Conservation (phyloP, 1,284 basidiomycete species). For the Rhodotorula sp. region DNA sequence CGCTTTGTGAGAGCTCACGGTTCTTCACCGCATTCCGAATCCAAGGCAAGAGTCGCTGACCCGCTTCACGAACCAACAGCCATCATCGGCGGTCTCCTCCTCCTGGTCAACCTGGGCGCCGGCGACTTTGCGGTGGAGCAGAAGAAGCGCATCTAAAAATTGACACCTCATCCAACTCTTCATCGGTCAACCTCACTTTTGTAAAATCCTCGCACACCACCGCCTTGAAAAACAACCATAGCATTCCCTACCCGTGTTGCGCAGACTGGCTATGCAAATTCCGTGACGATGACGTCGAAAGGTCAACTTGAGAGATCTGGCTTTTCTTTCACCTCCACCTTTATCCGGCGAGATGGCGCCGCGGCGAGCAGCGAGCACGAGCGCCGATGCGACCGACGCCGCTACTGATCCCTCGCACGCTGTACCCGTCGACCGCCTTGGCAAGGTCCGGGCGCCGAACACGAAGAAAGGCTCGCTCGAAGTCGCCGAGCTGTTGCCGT, state of each 20-base stretch:
- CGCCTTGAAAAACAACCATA: not conserved
- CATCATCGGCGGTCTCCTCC: constrained; percentile 94
- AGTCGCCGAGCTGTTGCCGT: constrained; percentile 34
- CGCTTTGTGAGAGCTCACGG: constrained; percentile 56
- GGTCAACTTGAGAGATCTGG: too few relatives aligned
- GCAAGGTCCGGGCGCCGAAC: constrained; percentile 9
- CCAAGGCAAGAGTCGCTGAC: too few relatives aligned
- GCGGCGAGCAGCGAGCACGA: too few relatives aligned
- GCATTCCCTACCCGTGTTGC: not conserved
- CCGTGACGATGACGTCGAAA: too few relatives aligned
- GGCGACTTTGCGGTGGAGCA: constrained; percentile 96
- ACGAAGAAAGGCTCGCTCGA: constrained; percentile 1
- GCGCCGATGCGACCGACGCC: not conserved
- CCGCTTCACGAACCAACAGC: constrained; percentile 56
- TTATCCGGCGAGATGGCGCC: too few relatives aligned
- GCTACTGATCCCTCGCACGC: not conserved
- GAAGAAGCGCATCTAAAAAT: constrained; percentile 64
- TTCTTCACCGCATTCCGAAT: too few relatives aligned
- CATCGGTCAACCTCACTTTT: not conserved
- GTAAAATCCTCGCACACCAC: not conserved
- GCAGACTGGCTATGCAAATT: not conserved
- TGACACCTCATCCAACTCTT: not conserved
- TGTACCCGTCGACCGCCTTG: not conserved
- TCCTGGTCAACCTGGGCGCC: constrained; percentile 97
- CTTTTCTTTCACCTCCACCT: too few relatives aligned